Percentiles rank a stretch among this genome's conserved stretches.
These are phyloP conservation scores for Mycena galericulata DNA, from an alignment of 768 basidiomycete species.

Conservation along the genomic window DNA sequence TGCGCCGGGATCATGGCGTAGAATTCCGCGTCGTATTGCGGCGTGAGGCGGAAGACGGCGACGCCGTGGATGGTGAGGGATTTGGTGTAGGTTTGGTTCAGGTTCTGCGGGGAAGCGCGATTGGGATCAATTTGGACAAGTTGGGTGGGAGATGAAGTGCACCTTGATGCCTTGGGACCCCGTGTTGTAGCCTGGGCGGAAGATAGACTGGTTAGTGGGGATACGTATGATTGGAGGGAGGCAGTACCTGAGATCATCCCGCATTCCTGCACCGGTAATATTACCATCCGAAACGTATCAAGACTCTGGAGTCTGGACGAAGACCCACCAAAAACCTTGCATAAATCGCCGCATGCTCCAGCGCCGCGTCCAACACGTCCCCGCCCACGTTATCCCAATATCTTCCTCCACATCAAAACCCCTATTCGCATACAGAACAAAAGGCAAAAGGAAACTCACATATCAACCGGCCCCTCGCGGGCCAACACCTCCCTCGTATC, in stretches of 20 bases:
- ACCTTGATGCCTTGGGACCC: neutral
- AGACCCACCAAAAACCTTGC: conserved; percentile 64
- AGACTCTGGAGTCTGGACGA: neutral
- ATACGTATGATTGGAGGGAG: neutral
- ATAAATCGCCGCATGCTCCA: conserved; percentile 55
- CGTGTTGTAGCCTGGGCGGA: neutral
- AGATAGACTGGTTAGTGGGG: neutral
- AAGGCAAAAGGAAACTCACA: conserved; percentile 46
- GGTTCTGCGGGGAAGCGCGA: too few relatives aligned
- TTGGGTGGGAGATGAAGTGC: neutral
- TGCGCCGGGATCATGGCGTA: conserved; percentile 45
- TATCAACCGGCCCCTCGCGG: conserved; percentile 64
- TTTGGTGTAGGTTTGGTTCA: too few relatives aligned
- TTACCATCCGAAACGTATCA: too few relatives aligned
- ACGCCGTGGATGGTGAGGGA: too few relatives aligned
- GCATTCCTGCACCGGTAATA: too few relatives aligned
- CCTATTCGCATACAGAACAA: neutral
- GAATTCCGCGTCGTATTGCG: conserved; percentile 49
- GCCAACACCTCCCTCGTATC: conserved; percentile 62
- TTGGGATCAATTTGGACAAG: neutral
- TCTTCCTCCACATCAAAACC: conserved; percentile 34
- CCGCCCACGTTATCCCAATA: conserved; percentile 74
- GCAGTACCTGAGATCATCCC: conserved; percentile 50
- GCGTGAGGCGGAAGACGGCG: too few relatives aligned
- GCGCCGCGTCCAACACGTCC: conserved; percentile 65